Percentiles rank a stretch among this genome's conserved stretches.
These are phyloP conservation scores for Mycena galericulata DNA, from an alignment of 768 basidiomycete species.

Conservation along the genomic window DNA sequence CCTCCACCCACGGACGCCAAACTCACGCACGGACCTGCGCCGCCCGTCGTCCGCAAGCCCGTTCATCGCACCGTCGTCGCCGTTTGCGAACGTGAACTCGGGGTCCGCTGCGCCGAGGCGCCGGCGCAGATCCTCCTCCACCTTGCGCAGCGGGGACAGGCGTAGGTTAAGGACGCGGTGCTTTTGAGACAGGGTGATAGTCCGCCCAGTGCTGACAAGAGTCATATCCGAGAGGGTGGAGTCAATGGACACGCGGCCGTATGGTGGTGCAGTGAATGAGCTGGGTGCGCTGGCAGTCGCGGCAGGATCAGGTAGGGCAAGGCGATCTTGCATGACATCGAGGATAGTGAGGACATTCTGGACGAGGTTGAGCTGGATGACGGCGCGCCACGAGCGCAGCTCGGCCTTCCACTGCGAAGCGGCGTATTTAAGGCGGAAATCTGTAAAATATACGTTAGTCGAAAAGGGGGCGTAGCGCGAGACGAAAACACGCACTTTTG, in stretches of 20 bases:
- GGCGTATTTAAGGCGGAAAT: slow-evolving; percentile 78
- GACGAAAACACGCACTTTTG: slow-evolving; percentile 36
- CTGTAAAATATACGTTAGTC: slow-evolving; percentile 45
- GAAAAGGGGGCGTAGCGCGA: not conserved
- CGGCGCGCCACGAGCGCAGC: slow-evolving; percentile 77
- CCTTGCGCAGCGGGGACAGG: slow-evolving; percentile 54
- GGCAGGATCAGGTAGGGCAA: slow-evolving; percentile 46
- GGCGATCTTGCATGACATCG: slow-evolving; percentile 65
- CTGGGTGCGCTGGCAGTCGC: not conserved
- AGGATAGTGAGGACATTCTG: slow-evolving; percentile 74
- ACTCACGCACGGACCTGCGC: slow-evolving; percentile 35
- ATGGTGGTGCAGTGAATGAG: slow-evolving; percentile 29
- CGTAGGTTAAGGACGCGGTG: slow-evolving; percentile 52
- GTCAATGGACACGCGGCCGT: slow-evolving; percentile 49
- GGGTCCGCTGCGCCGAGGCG: slow-evolving; percentile 53
- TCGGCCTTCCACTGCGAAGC: slow-evolving; percentile 72
- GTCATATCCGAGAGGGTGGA: slow-evolving; percentile 57
- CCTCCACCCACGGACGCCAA: slow-evolving; percentile 44
- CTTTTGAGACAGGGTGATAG: slow-evolving; percentile 42
- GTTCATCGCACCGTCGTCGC: slow-evolving; percentile 10
- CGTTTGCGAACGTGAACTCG: slow-evolving; percentile 32
- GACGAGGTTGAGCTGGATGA: slow-evolving; percentile 84
- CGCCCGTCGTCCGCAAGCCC: not conserved
- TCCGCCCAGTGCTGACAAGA: slow-evolving; percentile 41
- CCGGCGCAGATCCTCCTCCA: slow-evolving; percentile 53